These are phyloP conservation scores for Wallemia hederae DNA, from an alignment of 1,284 basidiomycete genomes.

Conservation along the genomic window DNA sequence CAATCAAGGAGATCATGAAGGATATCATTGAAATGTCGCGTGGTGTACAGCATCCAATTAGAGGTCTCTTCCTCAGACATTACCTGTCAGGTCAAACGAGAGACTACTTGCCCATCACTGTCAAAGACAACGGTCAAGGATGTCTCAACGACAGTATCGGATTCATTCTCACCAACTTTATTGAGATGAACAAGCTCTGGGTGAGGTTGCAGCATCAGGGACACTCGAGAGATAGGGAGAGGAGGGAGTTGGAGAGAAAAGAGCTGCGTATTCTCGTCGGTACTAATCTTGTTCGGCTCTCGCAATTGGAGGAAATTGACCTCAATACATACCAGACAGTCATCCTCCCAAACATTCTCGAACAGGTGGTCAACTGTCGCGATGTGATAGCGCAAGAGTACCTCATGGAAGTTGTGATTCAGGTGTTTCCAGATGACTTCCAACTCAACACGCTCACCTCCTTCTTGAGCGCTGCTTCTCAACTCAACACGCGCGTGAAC, in stretches of 20 bases:
- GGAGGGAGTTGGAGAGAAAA: slow-evolving; percentile 70
- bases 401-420: slow-evolving; percentile 91
- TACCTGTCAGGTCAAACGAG: slow-evolving; percentile 84
- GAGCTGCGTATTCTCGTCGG: slow-evolving; percentile 81
- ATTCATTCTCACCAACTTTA: slow-evolving; percentile 85
- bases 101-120: slow-evolving; percentile 66
- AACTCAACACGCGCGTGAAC: slow-evolving; percentile 79
- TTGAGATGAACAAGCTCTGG: slow-evolving; percentile 98
- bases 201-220: slow-evolving; percentile 85
- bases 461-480: slow-evolving; percentile 74
- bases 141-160: slow-evolving; percentile 74
- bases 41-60: slow-evolving; percentile 71
- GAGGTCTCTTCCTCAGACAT: slow-evolving; percentile 71
- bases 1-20: slow-evolving; percentile 94
- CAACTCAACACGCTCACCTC: slow-evolving; percentile 71
- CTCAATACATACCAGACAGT: slow-evolving; percentile 53
- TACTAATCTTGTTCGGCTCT: slow-evolving; percentile 73
- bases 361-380: slow-evolving; percentile 87
- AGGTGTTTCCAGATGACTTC: slow-evolving; percentile 91
- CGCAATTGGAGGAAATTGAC: slow-evolving; percentile 77
- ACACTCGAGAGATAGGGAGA: slow-evolving; percentile 75
- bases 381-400: slow-evolving; percentile 94
- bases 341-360: slow-evolving; percentile 65
- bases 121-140: slow-evolving; percentile 43
- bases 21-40: slow-evolving; percentile 98